Percentiles rank a stretch among this genome's conserved stretches.
These are phyloP conservation scores for Populus hybrid DNA, from an alignment of 441 rosid genomes.

Conservation along the genomic window DNA sequence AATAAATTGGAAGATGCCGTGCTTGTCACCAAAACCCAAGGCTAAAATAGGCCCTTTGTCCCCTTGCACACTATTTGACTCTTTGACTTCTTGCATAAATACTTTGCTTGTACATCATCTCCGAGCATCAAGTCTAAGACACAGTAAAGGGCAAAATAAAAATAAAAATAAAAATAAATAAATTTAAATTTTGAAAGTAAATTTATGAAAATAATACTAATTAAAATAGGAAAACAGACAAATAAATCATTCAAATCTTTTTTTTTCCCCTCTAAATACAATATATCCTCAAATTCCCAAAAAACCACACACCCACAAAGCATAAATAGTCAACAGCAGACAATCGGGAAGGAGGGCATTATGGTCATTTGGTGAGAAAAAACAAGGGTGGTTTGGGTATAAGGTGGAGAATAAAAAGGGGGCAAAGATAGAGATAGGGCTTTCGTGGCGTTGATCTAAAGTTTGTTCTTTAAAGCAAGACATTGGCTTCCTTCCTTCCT, in stretches of 20 bases:
- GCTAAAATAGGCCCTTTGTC: neutral
- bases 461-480: neutral
- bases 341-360: constrained; percentile 13
- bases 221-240: neutral
- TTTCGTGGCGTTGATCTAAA: constrained; percentile 27
- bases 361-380: neutral
- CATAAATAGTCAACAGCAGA: neutral
- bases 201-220: neutral
- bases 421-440: constrained; percentile 30
- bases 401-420: constrained; percentile 27
- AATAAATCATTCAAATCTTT: too few species aligned
- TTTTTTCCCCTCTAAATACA: neutral
- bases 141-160: too few species aligned
- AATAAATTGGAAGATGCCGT: neutral
- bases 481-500: neutral
- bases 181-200: too few species aligned
- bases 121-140: neutral
- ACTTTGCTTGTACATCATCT: neutral
- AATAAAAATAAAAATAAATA: too few species aligned
- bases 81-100: neutral
- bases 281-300: neutral
- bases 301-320: neutral
- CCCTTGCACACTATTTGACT: neutral
- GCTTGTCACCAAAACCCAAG: neutral
- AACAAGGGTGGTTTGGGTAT: constrained; percentile 29